Percentiles rank a stretch among this genome's conserved stretches.
phyloP scores from a whole-genome alignment of 257 asterid genomes.

The Orobanche coerulescens region DNA sequence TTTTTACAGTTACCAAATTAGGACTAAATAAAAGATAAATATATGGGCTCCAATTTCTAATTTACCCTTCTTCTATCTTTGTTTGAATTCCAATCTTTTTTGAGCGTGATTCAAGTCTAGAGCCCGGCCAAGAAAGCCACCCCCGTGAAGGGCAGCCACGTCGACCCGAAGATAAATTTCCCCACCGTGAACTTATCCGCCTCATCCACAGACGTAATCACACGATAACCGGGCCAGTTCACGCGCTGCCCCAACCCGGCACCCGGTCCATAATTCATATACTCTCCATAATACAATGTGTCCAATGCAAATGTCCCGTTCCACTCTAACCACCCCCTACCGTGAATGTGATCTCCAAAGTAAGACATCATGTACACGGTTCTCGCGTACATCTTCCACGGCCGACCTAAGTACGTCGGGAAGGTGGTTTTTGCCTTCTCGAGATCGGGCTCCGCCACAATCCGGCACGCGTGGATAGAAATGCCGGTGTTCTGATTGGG shows the following conservation, averaged over 20 bases:
- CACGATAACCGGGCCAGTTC: slow-evolving; percentile 44
- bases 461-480: slow-evolving; percentile 38
- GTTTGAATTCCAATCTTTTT: no score
- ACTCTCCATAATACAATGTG: slow-evolving; percentile 46
- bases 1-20: no score
- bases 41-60: no score
- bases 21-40: no score
- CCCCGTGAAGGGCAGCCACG: slow-evolving; percentile 51
- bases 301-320: slow-evolving; percentile 26
- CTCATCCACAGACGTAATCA: slow-evolving; percentile 27
- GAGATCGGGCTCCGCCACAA: slow-evolving; percentile 33
- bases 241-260: slow-evolving; percentile 31
- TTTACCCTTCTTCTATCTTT: no score
- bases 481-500: slow-evolving; percentile 47
- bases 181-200: slow-evolving; percentile 42
- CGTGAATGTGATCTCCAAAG: slow-evolving; percentile 32
- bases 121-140: slow-evolving; percentile 49
- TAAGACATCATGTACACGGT: slow-evolving; percentile 39
- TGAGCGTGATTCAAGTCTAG: slow-evolving; percentile 21
- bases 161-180: slow-evolving; percentile 35
- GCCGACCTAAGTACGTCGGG: slow-evolving; percentile 44
- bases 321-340: slow-evolving; percentile 47
- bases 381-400: slow-evolving; percentile 46
- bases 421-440: slow-evolving; percentile 18
- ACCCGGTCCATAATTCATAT: slow-evolving; percentile 44